A percentile compares a stretch with the other conserved stretches of the same genome.
These are phyloP conservation scores for Zymoseptoria ardabiliae DNA, from an alignment of 2,329 filamentous ascomycete genomes.

Conservation along the genomic window DNA sequence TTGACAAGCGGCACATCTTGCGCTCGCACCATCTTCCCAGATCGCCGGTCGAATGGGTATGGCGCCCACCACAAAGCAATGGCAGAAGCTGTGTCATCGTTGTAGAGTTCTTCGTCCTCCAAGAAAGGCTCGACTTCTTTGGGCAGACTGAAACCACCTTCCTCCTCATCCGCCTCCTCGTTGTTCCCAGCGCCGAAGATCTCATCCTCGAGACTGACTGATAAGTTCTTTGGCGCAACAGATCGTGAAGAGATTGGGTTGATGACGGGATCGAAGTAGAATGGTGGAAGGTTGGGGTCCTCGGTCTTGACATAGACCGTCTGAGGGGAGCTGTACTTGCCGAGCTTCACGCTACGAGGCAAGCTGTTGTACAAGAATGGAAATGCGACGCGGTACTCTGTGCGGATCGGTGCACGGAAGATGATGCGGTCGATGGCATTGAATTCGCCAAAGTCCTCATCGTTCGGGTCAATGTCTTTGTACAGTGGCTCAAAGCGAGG, in stretches of 20 bases:
- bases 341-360: slow-evolving; percentile 84
- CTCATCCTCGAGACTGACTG: slow-evolving; percentile 84
- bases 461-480: slow-evolving; percentile 97
- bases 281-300: slow-evolving; percentile 82
- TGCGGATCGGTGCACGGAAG: slow-evolving; percentile 88
- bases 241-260: slow-evolving; percentile 95
- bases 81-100: slow-evolving; percentile 78
- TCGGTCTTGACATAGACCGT: slow-evolving; percentile 84
- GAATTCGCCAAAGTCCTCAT: slow-evolving; percentile 98
- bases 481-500: slow-evolving; percentile 94
- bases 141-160: slow-evolving; percentile 64
- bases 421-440: slow-evolving; percentile 99
- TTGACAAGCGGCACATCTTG: slow-evolving; percentile 96
- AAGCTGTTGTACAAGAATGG: slow-evolving; percentile 95
- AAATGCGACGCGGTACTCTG: slow-evolving; percentile 90
- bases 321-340: slow-evolving; percentile 91
- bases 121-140: slow-evolving; percentile 78
- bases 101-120: slow-evolving; percentile 80
- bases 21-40: slow-evolving; percentile 90
- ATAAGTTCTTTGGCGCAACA: slow-evolving; percentile 90
- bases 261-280: slow-evolving; percentile 96
- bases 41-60: slow-evolving; percentile 88
- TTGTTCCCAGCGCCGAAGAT: slow-evolving; percentile 78
- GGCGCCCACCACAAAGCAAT: slow-evolving; percentile 98
- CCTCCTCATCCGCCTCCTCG: slow-evolving; percentile 61